Conservation (phyloP, 352 stramenopile genomes). For the Phytopythium aichiense region DNA sequence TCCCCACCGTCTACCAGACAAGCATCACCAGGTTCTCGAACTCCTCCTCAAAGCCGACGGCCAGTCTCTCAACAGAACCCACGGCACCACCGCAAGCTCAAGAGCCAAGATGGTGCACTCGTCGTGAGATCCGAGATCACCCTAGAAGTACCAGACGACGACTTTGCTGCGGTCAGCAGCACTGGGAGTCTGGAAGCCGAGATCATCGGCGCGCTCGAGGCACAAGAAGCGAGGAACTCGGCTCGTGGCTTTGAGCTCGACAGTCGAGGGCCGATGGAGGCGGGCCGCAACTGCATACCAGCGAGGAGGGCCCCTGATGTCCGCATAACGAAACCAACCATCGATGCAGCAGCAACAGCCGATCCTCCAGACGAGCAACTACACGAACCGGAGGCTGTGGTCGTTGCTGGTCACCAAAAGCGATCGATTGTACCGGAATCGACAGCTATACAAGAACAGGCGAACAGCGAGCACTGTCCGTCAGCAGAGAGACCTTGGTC, state of each 20-base stretch:
- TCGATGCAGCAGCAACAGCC: neutral
- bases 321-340: neutral
- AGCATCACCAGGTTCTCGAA: neutral
- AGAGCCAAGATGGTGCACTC: neutral
- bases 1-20: neutral
- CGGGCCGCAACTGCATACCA: neutral
- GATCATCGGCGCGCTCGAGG: constrained; percentile 18
- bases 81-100: neutral
- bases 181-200: constrained; percentile 30
- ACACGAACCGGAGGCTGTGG: neutral
- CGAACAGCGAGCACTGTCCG: neutral
- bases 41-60: neutral
- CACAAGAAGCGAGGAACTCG: constrained; percentile 3
- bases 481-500: neutral
- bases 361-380: neutral
- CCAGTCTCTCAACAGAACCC: neutral
- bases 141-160: constrained; percentile 2
- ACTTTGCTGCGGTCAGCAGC: constrained; percentile 9
- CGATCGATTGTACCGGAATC: neutral
- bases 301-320: neutral
- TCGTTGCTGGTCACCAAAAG: neutral
- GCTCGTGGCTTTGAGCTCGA: neutral
- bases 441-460: neutral
- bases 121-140: too few relatives aligned
- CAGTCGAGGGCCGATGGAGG: neutral